Percentiles rank a stretch among this genome's conserved stretches.
phyloP scores from a whole-genome alignment of 768 basidiomycete species.

The Butyriboletus loyo region DNA sequence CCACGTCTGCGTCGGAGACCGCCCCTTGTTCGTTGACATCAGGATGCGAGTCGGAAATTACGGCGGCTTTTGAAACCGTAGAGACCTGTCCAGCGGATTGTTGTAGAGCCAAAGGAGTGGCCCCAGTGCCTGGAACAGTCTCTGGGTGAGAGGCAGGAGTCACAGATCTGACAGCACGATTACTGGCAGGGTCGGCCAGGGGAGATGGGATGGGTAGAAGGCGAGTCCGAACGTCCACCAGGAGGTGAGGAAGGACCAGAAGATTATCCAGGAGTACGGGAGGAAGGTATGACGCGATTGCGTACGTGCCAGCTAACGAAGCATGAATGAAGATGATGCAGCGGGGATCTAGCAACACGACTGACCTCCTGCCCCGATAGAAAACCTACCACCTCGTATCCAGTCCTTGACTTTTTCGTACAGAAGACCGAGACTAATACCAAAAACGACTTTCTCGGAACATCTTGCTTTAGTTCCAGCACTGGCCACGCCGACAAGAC shows the following conservation, averaged over 20 bases:
- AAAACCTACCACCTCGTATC: constrained; percentile 64
- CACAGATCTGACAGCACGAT: constrained; percentile 20
- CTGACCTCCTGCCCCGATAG: constrained; percentile 79
- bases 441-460: constrained; percentile 41
- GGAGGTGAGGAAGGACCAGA: constrained; percentile 61
- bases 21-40: constrained; percentile 36
- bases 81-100: constrained; percentile 4
- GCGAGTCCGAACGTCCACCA: constrained; percentile 60
- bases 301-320: constrained; percentile 63
- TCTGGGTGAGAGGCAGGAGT: constrained; percentile 12
- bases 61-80: constrained; percentile 11
- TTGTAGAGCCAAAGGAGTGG: background rate
- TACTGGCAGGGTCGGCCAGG: constrained; percentile 33
- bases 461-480: constrained; percentile 42
- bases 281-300: constrained; percentile 68
- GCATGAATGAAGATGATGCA: constrained; percentile 7
- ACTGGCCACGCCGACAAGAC: constrained; percentile 57
- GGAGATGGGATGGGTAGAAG: constrained; percentile 51
- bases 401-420: constrained; percentile 47
- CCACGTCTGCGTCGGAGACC: constrained; percentile 65
- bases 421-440: constrained; percentile 41
- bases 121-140: constrained; percentile 2
- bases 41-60: constrained; percentile 6
- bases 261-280: constrained; percentile 59
- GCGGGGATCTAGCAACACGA: constrained; percentile 1